Conservation (phyloP, 148 eudicot genomes). For the Fallopia convolvulus region DNA sequence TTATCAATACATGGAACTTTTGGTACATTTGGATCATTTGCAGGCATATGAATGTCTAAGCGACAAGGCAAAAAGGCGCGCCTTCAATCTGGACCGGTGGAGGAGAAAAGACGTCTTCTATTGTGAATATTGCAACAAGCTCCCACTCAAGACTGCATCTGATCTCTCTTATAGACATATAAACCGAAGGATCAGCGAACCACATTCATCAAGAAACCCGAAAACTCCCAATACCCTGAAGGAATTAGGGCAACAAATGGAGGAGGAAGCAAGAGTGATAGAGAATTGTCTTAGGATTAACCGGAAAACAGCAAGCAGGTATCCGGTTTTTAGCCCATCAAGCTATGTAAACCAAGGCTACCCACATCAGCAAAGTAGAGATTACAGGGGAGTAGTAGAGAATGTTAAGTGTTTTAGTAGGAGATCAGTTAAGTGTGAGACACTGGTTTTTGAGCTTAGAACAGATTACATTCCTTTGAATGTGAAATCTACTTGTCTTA, state of each 20-base stretch:
- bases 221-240: not conserved
- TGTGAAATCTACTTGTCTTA: conserved; percentile 21
- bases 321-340: conserved; percentile 25
- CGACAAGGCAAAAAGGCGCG: conserved; percentile 37
- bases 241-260: conserved; percentile 32
- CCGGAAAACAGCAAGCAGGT: conserved; percentile 23
- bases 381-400: conserved; percentile 3
- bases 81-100: conserved; percentile 46
- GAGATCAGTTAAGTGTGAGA: conserved; percentile 25
- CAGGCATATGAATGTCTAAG: conserved; percentile 75
- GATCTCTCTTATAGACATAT: not conserved
- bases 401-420: conserved; percentile 17
- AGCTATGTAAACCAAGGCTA: conserved; percentile 35
- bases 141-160: conserved; percentile 7
- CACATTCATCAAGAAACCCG: not conserved
- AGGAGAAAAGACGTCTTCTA: conserved; percentile 18
- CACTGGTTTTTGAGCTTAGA: conserved; percentile 35
- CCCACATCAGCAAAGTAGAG: conserved; percentile 40
- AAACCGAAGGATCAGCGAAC: not conserved
- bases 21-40: not conserved
- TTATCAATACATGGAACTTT: not conserved
- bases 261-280: conserved; percentile 48
- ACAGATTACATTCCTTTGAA: conserved; percentile 20
- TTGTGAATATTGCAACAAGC: conserved; percentile 1
- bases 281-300: conserved; percentile 48